Evolutionary conservation across 495 filamentous ascomycete genomes (phyloP), one percentile per base, ranked within the genome.

Genomic region (Aspergillus coremiiformis): DNA sequence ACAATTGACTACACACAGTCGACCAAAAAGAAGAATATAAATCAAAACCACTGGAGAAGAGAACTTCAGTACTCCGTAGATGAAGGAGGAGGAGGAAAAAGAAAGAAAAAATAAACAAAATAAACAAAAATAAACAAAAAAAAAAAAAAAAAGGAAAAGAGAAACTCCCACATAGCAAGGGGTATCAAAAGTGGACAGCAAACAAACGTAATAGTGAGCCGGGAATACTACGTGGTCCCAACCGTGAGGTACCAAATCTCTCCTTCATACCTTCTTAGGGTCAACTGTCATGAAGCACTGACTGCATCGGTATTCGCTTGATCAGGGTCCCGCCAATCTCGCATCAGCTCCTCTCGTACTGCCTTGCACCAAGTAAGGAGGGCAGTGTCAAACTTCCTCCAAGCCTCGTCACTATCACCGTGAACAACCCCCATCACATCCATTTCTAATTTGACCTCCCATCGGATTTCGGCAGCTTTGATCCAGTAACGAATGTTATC

Each of bases 401-500:
- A 95, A 10, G 86, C 83, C 45, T 74, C 72, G 14, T 74, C 72
- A 47, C 79, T 77, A n/a, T 62, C 73, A 44, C 75, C 78, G 54
- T 90, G 81, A 5, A 95, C 90, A 11, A 97, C 84, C 10, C 83
- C 88, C 73, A 90, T 84, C 21, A 90, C 89, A 61, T 95, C 88
- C 48, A 95, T 77, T 59, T 88, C 83, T 48, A 96, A 75, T 53
- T 87, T 80, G 17, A 89, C 79, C 69, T 97, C 94, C 88, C 91
- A 98, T 21, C 93, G 81, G 45, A 97, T 77, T 69, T 97, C 89
- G 5, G 90, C 89, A 17, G 94, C 94, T 69, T 98, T 98, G 65
- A 88, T 77, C 92, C 93, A 98, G 74, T 83, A 98, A 10, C 89
- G 80, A 30, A 98, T 78, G 62, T 98, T 98, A 47, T 98, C 94